Conservation (phyloP, 306 rosid species). For the Citrullus colocynthis region DNA sequence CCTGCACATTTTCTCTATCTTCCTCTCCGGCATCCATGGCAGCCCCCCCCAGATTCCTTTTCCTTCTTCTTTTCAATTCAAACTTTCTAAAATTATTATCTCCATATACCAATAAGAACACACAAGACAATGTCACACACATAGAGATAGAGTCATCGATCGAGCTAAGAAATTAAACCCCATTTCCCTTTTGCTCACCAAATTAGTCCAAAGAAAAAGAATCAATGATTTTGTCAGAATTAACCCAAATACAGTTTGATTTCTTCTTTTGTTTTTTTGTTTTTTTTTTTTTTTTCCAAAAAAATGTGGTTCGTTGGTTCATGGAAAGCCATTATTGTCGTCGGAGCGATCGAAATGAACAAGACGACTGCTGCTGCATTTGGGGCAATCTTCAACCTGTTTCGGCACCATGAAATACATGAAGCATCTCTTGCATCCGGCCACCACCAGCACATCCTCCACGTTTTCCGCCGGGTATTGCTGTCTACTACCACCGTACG, state of each 20-base stretch:
- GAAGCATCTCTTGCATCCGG: slow-evolving; percentile 90
- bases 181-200: background rate
- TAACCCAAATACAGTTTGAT: background rate
- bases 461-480: slow-evolving; percentile 11
- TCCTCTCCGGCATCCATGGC: background rate
- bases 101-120: background rate
- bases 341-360: slow-evolving; percentile 50
- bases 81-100: background rate
- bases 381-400: slow-evolving; percentile 73
- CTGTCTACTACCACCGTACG: slow-evolving; percentile 14
- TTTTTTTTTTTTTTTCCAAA: no score
- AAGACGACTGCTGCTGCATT: slow-evolving; percentile 62
- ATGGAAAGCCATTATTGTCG: slow-evolving; percentile 11
- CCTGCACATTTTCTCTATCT: background rate
- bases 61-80: background rate
- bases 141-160: background rate
- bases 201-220: background rate
- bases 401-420: slow-evolving; percentile 99
- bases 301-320: background rate
- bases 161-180: background rate
- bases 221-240: background rate
- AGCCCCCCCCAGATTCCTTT: background rate
- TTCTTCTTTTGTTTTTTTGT: background rate
- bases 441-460: slow-evolving; percentile 76
- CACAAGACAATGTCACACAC: background rate